phyloP scores from a whole-genome alignment of 176 grass and related monocot genomes.

The Sorghum bicolor region Sorghum_bicolor_NCBIv3 NC_012878.2:2435501-2436000 shows the following conservation, averaged over 20 bases:
- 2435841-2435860: not conserved
- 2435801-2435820: slow-evolving; percentile 68
- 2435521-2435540: slow-evolving; percentile 91
- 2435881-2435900: not conserved
- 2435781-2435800: slow-evolving; percentile 79
- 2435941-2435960: not conserved
- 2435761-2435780: slow-evolving; percentile 74
- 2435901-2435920: not conserved
- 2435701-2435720: slow-evolving; percentile 66
- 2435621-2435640: slow-evolving; percentile 51
- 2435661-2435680: slow-evolving; percentile 64
- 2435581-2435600: slow-evolving; percentile 81
- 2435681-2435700: slow-evolving; percentile 60
- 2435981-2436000: not conserved
- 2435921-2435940: not conserved
- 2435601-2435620: slow-evolving; percentile 71
- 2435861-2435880: not conserved
- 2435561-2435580: slow-evolving; percentile 63
- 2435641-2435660: slow-evolving; percentile 83
- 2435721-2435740: slow-evolving; percentile 69
- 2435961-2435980: not conserved
- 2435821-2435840: not conserved
- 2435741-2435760: slow-evolving; percentile 75
- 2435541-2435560: slow-evolving; percentile 64
- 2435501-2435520: slow-evolving; percentile 93